Evolutionary conservation across 345 rosid species (phyloP).

Genomic region (Rubroshorea leprosula): DNA sequence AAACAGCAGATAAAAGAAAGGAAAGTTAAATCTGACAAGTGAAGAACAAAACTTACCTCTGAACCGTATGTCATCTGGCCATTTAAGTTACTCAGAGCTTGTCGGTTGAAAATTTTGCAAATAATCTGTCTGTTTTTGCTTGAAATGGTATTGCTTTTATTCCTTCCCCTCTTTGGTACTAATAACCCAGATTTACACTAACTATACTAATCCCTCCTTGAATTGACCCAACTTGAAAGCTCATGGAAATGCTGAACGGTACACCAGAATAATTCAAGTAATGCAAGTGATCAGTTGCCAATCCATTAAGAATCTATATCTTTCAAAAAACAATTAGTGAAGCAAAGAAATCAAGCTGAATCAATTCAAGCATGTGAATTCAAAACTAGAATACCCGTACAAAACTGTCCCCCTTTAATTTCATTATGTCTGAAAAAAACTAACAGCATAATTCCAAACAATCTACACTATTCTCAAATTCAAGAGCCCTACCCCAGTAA

Average conservation of each 20-base stretch:
- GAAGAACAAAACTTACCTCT: constrained; percentile 18
- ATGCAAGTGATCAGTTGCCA: constrained; percentile 10
- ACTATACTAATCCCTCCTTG: background rate
- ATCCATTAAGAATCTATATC: constrained; percentile 10
- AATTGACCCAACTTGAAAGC: constrained; percentile 10
- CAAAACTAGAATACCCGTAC: constrained; percentile 1
- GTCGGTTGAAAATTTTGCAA: background rate
- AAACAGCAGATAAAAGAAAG: constrained; percentile 10
- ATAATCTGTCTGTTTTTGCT: background rate
- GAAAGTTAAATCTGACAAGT: background rate
- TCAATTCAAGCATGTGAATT: constrained; percentile 7
- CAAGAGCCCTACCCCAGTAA: too few species aligned
- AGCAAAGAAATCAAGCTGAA: constrained; percentile 1
- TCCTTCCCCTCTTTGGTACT: too few species aligned
- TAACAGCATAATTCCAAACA: constrained; percentile 12
- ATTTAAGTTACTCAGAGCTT: constrained; percentile 13
- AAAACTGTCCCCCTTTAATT: constrained; percentile 6
- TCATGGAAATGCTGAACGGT: background rate
- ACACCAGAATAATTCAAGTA: constrained; percentile 6
- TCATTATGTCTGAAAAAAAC: background rate
- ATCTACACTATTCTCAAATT: background rate
- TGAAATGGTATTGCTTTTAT: constrained; percentile 10
- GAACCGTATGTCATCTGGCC: constrained; percentile 19
- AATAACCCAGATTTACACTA: background rate
- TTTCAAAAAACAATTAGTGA: background rate